phyloP scores from a whole-genome alignment of 495 filamentous ascomycete species.

The Penicillium cinerascens region DNA sequence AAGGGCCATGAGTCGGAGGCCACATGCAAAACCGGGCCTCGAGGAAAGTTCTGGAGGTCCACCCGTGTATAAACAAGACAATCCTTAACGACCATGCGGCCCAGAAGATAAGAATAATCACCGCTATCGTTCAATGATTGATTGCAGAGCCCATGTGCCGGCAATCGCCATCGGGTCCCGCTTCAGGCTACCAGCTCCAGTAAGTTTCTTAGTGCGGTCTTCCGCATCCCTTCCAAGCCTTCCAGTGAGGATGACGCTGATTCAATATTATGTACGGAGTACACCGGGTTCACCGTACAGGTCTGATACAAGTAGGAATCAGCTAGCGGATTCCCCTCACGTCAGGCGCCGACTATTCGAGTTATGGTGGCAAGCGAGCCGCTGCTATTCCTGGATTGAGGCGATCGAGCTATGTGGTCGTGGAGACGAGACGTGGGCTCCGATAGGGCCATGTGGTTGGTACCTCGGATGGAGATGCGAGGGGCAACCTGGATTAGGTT shows the following conservation, averaged over 20 bases:
- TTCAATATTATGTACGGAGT: not conserved
- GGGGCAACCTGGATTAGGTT: slow-evolving; percentile 4
- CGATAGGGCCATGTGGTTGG: slow-evolving; percentile 19
- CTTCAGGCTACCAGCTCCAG: not conserved
- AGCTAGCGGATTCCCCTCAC: slow-evolving; percentile 6
- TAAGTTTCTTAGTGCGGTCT: not conserved
- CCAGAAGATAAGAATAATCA: not conserved
- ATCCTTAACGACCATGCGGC: not conserved
- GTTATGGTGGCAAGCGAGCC: not conserved
- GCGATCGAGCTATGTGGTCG: slow-evolving; percentile 12
- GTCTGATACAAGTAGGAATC: not conserved
- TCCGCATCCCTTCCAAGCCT: not conserved
- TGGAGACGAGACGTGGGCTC: slow-evolving; percentile 5
- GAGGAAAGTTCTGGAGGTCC: not conserved
- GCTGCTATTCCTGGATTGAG: slow-evolving; percentile 8
- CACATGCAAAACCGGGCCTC: not conserved
- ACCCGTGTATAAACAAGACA: not conserved
- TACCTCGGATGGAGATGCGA: slow-evolving; percentile 10
- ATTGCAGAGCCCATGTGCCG: slow-evolving; percentile 4
- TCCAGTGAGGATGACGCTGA: not conserved
- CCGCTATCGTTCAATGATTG: not conserved
- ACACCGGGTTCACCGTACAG: too few species aligned
- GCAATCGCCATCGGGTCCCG: not conserved
- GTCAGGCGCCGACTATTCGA: slow-evolving; percentile 2
- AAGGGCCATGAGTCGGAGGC: not conserved